Conservation (phyloP, 1,284 basidiomycete species). For the Sanghuangporus sanghuang region DNA sequence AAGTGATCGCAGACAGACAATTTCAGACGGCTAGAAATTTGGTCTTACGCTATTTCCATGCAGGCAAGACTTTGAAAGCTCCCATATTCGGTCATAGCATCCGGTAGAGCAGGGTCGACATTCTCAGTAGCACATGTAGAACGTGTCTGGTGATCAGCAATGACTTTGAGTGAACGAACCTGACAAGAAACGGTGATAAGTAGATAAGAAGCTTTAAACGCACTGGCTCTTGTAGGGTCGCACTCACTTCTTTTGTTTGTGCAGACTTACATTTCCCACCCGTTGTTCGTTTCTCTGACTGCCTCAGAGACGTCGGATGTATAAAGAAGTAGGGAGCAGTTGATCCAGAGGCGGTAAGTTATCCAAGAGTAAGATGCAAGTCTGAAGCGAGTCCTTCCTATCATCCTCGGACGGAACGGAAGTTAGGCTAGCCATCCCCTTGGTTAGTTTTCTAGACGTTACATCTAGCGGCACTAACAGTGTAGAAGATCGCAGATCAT, state of each 20-base stretch:
- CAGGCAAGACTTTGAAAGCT: background rate
- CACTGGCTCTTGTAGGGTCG: background rate
- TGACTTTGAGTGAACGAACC: background rate
- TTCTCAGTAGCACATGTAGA: background rate
- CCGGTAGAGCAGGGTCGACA: background rate
- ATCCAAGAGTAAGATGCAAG: background rate
- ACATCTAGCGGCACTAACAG: background rate
- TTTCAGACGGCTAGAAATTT: background rate
- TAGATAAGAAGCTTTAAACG: conserved; percentile 1
- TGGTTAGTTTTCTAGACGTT: background rate
- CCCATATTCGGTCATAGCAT: background rate
- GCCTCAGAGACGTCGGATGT: background rate
- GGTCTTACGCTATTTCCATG: background rate
- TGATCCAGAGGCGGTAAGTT: background rate
- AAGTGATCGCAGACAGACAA: background rate
- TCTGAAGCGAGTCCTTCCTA: background rate
- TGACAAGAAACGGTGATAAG: conserved; percentile 1
- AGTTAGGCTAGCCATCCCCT: background rate
- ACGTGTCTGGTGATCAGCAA: background rate
- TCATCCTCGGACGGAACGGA: background rate
- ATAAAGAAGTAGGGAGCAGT: background rate
- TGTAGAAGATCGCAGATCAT: background rate
- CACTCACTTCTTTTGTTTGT: background rate
- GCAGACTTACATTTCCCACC: background rate
- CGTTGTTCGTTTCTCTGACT: no score